Conservation (phyloP, 768 basidiomycete genomes). For the Boletus tylopilopsis region DNA sequence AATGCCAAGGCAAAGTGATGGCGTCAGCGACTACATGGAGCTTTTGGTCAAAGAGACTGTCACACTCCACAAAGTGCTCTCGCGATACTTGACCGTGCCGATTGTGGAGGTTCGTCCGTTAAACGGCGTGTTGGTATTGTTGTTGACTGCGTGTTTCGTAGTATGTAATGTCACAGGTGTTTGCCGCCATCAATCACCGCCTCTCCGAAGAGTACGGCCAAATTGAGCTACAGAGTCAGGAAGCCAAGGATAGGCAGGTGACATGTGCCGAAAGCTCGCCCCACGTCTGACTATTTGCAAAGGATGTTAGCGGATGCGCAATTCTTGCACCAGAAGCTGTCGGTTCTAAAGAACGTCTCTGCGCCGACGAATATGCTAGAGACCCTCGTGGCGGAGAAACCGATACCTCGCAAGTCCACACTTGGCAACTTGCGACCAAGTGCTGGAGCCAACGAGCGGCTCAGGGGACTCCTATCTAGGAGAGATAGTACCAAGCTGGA, state of each 20-base stretch:
- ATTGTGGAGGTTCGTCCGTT: constrained; percentile 69
- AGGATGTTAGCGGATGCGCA: constrained; percentile 80
- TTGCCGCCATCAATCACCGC: constrained; percentile 88
- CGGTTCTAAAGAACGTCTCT: constrained; percentile 67
- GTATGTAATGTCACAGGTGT: constrained; percentile 94
- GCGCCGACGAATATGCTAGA: constrained; percentile 77
- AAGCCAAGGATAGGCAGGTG: constrained; percentile 78
- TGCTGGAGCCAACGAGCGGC: constrained; percentile 33
- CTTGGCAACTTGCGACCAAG: constrained; percentile 23
- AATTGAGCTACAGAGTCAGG: constrained; percentile 77
- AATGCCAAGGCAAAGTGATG: constrained; percentile 53
- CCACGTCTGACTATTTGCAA: constrained; percentile 16
- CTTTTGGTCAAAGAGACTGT: constrained; percentile 91
- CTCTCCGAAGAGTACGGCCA: constrained; percentile 82
- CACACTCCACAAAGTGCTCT: constrained; percentile 92
- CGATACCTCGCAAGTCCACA: constrained; percentile 40
- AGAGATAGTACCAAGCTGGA: constrained; percentile 25
- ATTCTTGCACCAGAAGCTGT: constrained; percentile 73
- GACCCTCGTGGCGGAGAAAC: constrained; percentile 80
- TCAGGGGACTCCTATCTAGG: constrained; percentile 35
- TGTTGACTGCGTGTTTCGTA: constrained; percentile 31
- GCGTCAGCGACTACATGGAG: constrained; percentile 88
- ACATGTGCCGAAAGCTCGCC: constrained; percentile 4
- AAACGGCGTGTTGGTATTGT: constrained; percentile 7
- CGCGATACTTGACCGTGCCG: constrained; percentile 75